Base-by-base conservation (phyloP, 768 basidiomycete genomes). In the Suillus placidus region DNA sequence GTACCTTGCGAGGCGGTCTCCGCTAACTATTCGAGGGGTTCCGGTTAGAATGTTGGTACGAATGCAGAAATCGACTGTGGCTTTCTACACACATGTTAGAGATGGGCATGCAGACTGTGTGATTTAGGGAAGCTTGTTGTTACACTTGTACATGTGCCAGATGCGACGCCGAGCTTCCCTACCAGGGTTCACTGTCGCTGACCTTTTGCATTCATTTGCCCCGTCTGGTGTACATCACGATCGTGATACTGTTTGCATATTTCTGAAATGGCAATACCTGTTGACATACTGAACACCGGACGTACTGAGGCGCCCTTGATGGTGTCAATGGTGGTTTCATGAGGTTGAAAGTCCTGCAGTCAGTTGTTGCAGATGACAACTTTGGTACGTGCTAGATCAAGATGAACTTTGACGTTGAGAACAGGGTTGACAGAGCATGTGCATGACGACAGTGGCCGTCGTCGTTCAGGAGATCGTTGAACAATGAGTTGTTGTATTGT, bases 401-500 rank as follows among this genome's bases (percentile, higher is more conserved):
- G 54, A 34, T 34, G 9, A 35, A 55, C 34, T n/a, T 58, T 38
- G 23, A 38, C 56, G 14, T 38, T 57, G 37, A 35, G 38, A 42
- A 60, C n/a, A 12, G 55, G 38, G 32, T 32, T n/a, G 54, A 35
- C 54, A 55, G 34, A 18, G 4, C 32, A 20, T 55, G 54, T 55
- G 37, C 4, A 26, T n/a, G n/a, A n/a, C 16, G 9, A 26, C 26
- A 26, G 49, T 18, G n/a, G n/a, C n/a, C 16, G 16, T 8, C 9
- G 37, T 58, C 37, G 57, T 40, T 26, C 37, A 58, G 57, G 57
- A 58, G 57, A 40, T 42, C 18, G 40, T 42, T 12, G 40, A 60
- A 60, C 58, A 60, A 60, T 7, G 6, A 26, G 5, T 18, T 18
- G 57, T 58, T 38, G 57, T 55, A 55, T 34, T 30, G 18, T 60